Percentiles rank a stretch among this genome's conserved stretches.
Evolutionary conservation across 2,329 filamentous ascomycete species (phyloP).

Genomic region (Hysterium pulicare): DNA sequence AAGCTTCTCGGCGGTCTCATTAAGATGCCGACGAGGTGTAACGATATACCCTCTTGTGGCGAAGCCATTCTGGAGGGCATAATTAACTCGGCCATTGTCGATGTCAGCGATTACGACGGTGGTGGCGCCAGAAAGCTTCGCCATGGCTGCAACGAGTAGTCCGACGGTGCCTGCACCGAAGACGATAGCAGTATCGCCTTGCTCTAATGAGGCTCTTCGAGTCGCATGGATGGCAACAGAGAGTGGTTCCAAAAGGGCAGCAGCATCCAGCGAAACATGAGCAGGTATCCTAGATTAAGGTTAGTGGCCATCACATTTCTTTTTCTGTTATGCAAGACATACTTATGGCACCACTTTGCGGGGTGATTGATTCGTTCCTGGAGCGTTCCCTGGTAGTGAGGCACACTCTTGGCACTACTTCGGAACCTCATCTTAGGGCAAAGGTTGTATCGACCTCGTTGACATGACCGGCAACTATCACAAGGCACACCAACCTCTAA

Average conservation of each 20-base stretch:
- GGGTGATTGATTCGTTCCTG: constrained; percentile 44
- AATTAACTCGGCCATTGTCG: constrained; percentile 38
- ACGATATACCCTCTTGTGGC: constrained; percentile 38
- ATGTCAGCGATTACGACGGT: constrained; percentile 41
- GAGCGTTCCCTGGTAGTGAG: constrained; percentile 43
- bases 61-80: constrained; percentile 37
- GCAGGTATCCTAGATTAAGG: constrained; percentile 34
- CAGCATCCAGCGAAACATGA: constrained; percentile 39
- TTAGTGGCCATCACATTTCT: constrained; percentile 23
- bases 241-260: constrained; percentile 55
- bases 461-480: constrained; percentile 41
- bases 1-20: constrained; percentile 31
- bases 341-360: constrained; percentile 45
- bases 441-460: constrained; percentile 41
- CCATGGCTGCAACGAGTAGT: constrained; percentile 39
- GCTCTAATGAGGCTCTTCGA: constrained; percentile 67
- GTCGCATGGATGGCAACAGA: constrained; percentile 83
- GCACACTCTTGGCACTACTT: constrained; percentile 42
- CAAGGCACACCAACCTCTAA: constrained; percentile 42
- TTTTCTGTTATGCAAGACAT: constrained; percentile 33
- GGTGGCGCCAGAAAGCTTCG: constrained; percentile 39
- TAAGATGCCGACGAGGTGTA: constrained; percentile 19
- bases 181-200: constrained; percentile 74
- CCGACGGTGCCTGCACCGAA: constrained; percentile 74
- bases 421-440: constrained; percentile 42